These are phyloP conservation scores for Kazachstania africana DNA, from an alignment of 805 yeast genomes.

Conservation along the genomic window DNA sequence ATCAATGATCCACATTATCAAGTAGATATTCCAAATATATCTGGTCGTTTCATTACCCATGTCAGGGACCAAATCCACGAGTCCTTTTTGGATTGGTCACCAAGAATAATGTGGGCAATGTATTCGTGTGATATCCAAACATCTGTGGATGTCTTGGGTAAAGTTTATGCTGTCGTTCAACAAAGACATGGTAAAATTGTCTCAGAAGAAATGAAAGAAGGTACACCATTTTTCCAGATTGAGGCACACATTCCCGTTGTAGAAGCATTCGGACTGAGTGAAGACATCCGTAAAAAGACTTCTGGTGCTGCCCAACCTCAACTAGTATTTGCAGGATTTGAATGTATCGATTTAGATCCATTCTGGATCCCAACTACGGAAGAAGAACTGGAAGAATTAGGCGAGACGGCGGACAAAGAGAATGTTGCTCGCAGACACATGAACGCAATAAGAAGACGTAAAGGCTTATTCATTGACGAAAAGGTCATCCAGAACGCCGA, in stretches of 20 bases:
- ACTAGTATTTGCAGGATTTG: slow-evolving; percentile 79
- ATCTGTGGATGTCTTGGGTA: slow-evolving; percentile 85
- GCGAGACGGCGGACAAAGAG: slow-evolving; percentile 85
- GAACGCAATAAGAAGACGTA: slow-evolving; percentile 69
- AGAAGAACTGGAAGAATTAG: slow-evolving; percentile 87
- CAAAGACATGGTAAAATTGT: slow-evolving; percentile 74
- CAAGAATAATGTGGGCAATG: slow-evolving; percentile 84
- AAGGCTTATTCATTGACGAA: slow-evolving; percentile 83
- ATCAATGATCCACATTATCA: slow-evolving; percentile 17
- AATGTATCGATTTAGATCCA: slow-evolving; percentile 82
- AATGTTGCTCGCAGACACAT: slow-evolving; percentile 82
- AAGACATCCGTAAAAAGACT: slow-evolving; percentile 83
- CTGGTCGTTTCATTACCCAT: slow-evolving; percentile 65
- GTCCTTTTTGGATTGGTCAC: slow-evolving; percentile 69
- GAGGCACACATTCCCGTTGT: slow-evolving; percentile 81
- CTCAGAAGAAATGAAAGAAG: slow-evolving; percentile 94
- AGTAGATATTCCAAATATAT: slow-evolving; percentile 32
- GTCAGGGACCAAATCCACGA: slow-evolving; percentile 64
- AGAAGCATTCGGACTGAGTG: slow-evolving; percentile 94
- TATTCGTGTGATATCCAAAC: slow-evolving; percentile 94
- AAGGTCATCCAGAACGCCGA: slow-evolving; percentile 88
- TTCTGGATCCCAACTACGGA: slow-evolving; percentile 99
- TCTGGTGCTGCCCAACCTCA: slow-evolving; percentile 98
- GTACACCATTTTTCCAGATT: slow-evolving; percentile 90
- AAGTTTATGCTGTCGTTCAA: slow-evolving; percentile 89